These are phyloP conservation scores for Magnusiomyces tetraspermus DNA, from an alignment of 1,139 yeast genomes.

Conservation along the genomic window DNA sequence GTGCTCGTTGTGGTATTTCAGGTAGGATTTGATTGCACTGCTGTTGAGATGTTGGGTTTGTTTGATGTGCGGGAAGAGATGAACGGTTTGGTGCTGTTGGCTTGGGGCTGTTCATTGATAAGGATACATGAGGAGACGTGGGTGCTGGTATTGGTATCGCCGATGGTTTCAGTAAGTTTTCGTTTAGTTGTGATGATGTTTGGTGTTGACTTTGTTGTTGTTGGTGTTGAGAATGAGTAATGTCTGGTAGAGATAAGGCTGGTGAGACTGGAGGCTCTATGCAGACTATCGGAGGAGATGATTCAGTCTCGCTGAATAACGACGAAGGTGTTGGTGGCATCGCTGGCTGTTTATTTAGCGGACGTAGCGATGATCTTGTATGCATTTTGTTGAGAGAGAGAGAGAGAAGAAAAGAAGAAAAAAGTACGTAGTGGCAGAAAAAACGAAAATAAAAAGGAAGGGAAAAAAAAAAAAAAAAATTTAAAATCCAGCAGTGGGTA, in stretches of 20 bases:
- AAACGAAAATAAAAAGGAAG: no score
- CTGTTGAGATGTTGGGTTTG: neutral
- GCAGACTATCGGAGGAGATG: neutral
- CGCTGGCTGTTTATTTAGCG: neutral
- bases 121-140: neutral
- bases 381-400: no score
- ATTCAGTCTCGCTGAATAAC: neutral
- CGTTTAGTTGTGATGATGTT: no score
- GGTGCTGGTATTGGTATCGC: neutral
- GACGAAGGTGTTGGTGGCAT: neutral
- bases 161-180: no score
- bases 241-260: neutral
- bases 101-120: neutral
- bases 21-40: neutral
- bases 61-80: neutral
- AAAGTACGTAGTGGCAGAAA: no score
- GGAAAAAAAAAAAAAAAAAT: no score
- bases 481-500: no score
- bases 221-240: no score
- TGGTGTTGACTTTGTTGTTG: no score
- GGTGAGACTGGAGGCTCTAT: neutral
- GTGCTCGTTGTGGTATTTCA: neutral
- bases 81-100: neutral
- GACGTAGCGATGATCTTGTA: no score
- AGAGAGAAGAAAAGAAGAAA: no score